Evolutionary conservation across 2,329 filamentous ascomycete genomes (phyloP), one percentile per base, ranked within the genome.

Genomic region (Leptographium lundbergii): DNA sequence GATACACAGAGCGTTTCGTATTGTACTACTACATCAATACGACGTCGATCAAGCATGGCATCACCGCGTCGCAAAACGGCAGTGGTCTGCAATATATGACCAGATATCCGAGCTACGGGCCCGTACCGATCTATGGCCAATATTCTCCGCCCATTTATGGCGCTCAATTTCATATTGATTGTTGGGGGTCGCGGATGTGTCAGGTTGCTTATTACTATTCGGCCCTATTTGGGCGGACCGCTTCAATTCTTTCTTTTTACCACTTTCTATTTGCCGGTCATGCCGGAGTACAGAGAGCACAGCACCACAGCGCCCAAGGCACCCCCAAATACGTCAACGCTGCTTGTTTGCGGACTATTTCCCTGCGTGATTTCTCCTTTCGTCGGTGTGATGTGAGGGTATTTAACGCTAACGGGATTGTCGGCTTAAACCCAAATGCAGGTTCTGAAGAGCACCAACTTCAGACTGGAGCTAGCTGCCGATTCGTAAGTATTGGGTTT

Each of bases 391-490:
- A 39, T 22, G n/a, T 27, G 11, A 45, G 52, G 54, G 24, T 29
- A 6, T 25, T 24, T 56, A 57, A 22, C 39, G 54, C 63, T 63
- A 58, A 63, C 60, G 53, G 57, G 50, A 17, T 11, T 57, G 50
- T 58, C 59, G 58, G 61, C 60, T 61, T 58, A 62, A 54, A 32
- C 52, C 34, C 5, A 25, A 19, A 13, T 36, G 60, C 65, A 81
- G 78, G 79, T 71, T 63, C 71, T 80, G 25, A 81, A 75, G 64
- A 73, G 70, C 54, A 67, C 74, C 6, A 71, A 72, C 53, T 82
- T 77, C 67, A 78, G 76, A 66, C 67, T 82, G 7, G 76, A 81
- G 59, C 73, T 78, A 60, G 80, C 80, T 47, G 70, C 81, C 55
- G 78, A 83, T 71, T 70, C 75, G 81, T 83, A 74, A 81, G 81